Base-by-base conservation (phyloP, 345 rosid species). In the Hevea brasiliensis region DNA sequence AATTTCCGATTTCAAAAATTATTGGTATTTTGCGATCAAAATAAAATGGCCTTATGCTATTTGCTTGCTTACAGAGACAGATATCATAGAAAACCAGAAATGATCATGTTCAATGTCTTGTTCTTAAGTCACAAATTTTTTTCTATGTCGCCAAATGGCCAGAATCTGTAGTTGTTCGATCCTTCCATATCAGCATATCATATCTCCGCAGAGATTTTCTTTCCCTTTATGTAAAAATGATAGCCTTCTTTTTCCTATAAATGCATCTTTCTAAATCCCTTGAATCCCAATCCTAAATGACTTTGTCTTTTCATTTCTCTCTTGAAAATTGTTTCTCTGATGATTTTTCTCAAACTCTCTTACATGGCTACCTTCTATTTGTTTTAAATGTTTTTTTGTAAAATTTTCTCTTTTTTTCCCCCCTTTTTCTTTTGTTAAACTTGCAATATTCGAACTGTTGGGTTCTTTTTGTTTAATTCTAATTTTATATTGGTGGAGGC, bases 391-490 rank as follows among this genome's bases (percentile, higher is more conserved):
- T 7, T 24, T 57, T 18, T 58, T 23, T n/a, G n/a, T n/a, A 17
- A 54, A 24, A 41, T 6, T 44, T 41, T 24, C 57, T 70, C 64
- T 41, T 32, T 42, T 41, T 44, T 41, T 68, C 12, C 29, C 3
- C 7, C 5, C 2, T 15, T 67, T 67, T 54, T 4, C 12, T 59
- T 21, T 42, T 70, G 53, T 70, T 24, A 41, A 5, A 8, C n/a
- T 53, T 58, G n/a, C 58, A 32, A 50, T 50, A 65, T 68, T 72
- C 26, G 64, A 37, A 63, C 65, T 70, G n/a, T n/a, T n/a, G 67
- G 60, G 40, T 50, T 20, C 57, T 8, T 48, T 73, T 23, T 51
- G 0, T 60, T 58, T 61, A 18, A 40, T 72, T 14, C 29, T 37
- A 24, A 18, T 29, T 27, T 65, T 65, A 14, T 13, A 63, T 42